Conservation (phyloP, 192 early-diverging fungal species). For the Podila minutissima region DNA sequence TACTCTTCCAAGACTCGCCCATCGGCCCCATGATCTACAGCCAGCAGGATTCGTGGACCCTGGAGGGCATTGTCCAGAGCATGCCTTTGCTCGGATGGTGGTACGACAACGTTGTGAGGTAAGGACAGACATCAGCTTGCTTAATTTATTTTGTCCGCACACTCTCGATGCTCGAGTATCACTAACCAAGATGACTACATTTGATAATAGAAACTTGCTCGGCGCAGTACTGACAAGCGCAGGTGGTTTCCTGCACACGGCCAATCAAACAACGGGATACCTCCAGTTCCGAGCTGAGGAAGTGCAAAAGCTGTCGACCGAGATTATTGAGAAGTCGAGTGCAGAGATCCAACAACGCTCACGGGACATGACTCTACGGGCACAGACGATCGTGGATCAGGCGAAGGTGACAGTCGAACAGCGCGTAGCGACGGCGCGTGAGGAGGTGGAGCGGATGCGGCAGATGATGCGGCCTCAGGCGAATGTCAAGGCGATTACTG, state of each 20-base stretch:
- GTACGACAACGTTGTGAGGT: slow-evolving; percentile 64
- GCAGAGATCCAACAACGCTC: slow-evolving; percentile 40
- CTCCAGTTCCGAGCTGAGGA: slow-evolving; percentile 46
- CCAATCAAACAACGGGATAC: slow-evolving; percentile 51
- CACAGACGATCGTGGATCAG: slow-evolving; percentile 16
- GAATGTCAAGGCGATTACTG: slow-evolving; percentile 31
- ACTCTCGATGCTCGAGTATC: too few species aligned
- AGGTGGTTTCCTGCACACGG: slow-evolving; percentile 61
- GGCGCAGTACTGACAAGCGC: slow-evolving; percentile 59
- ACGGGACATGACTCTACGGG: slow-evolving; percentile 29
- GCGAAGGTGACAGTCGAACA: slow-evolving; percentile 11
- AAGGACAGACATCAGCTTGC: neutral
- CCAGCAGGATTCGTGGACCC: slow-evolving; percentile 68
- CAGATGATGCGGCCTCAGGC: slow-evolving; percentile 38
- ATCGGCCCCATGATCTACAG: slow-evolving; percentile 59
- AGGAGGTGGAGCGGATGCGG: slow-evolving; percentile 8
- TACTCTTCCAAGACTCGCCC: slow-evolving; percentile 57
- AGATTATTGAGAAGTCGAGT: slow-evolving; percentile 48
- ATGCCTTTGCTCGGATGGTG: slow-evolving; percentile 64
- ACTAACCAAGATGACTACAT: neutral
- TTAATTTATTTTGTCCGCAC: too few species aligned
- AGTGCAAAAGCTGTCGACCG: slow-evolving; percentile 37
- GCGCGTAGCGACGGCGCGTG: slow-evolving; percentile 5
- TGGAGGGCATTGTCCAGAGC: slow-evolving; percentile 63
- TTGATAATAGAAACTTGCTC: slow-evolving; percentile 43